Percentiles rank a stretch among this genome's conserved stretches.
Evolutionary conservation across 2,329 filamentous ascomycete species (phyloP).

Genomic region (Cytospora mali): DNA sequence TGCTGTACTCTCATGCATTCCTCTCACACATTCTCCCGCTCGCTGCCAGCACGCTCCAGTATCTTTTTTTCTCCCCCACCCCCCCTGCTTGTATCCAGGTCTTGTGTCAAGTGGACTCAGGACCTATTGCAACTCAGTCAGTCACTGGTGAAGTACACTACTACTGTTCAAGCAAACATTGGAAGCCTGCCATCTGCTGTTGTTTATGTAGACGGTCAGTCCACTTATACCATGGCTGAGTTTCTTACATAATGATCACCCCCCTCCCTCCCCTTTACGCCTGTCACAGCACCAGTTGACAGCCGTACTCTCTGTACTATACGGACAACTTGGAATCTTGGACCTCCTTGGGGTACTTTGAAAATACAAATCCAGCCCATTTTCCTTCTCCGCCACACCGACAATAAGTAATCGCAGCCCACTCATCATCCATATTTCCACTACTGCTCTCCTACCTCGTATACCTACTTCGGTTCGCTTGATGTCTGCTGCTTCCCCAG

Average conservation of each 20-base stretch:
- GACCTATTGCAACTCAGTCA: neutral
- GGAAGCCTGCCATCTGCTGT: neutral
- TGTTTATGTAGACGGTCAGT: slow-evolving; percentile 8
- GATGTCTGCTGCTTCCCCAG: slow-evolving; percentile 12
- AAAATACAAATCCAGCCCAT: slow-evolving; percentile 7
- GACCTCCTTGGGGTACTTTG: slow-evolving; percentile 9
- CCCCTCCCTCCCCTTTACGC: slow-evolving; percentile 3
- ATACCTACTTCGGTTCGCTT: slow-evolving; percentile 11
- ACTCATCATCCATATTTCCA: slow-evolving; percentile 13
- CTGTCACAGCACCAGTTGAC: neutral
- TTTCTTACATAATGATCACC: slow-evolving; percentile 21
- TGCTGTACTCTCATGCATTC: neutral
- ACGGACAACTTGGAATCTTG: neutral
- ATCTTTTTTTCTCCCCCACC: neutral
- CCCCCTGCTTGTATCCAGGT: neutral
- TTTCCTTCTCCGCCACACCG: slow-evolving; percentile 20
- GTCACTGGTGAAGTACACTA: neutral
- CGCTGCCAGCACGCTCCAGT: neutral
- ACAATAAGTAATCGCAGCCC: slow-evolving; percentile 21
- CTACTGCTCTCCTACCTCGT: slow-evolving; percentile 2
- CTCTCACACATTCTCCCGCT: no score
- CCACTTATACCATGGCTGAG: slow-evolving; percentile 15
- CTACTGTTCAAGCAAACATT: slow-evolving; percentile 6
- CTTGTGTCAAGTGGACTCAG: slow-evolving; percentile 20
- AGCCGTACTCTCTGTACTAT: neutral